These are phyloP conservation scores for Penicillium sp. DNA, from an alignment of 2,329 filamentous ascomycete species.

Conservation along the genomic window DNA sequence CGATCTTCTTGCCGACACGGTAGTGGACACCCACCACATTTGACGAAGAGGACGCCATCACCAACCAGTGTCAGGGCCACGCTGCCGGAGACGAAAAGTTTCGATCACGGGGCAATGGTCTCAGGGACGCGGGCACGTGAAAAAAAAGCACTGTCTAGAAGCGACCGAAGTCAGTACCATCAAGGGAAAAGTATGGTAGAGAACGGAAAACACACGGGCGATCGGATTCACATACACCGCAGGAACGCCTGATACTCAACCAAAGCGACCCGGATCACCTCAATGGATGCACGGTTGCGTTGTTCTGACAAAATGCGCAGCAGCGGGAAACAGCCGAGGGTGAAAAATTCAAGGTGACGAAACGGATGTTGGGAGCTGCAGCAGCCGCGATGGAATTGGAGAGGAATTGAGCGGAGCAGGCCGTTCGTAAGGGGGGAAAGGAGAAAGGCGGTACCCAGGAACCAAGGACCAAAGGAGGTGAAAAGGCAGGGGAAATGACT, in stretches of 20 bases:
- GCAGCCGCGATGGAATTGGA: too few species aligned
- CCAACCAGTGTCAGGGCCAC: constrained; percentile 1
- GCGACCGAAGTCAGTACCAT: constrained; percentile 12
- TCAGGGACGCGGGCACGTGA: constrained; percentile 21
- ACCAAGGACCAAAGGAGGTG: background rate
- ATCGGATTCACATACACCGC: constrained; percentile 7
- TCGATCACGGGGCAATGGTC: constrained; percentile 16
- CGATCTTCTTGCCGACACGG: constrained; percentile 98
- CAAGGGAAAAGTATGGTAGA: too few species aligned
- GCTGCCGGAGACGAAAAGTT: constrained; percentile 5
- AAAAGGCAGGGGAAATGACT: constrained; percentile 9
- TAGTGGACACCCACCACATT: constrained; percentile 99
- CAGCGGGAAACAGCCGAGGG: too few species aligned
- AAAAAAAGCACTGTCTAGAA: constrained; percentile 9
- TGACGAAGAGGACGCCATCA: constrained; percentile 80
- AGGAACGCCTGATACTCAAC: constrained; percentile 1
- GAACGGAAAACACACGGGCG: too few species aligned
- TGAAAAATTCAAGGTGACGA: too few species aligned
- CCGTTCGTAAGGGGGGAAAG: too few species aligned
- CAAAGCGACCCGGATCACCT: constrained; percentile 1
- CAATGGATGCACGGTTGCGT: background rate
- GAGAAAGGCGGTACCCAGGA: too few species aligned
- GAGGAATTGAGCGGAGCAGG: too few species aligned
- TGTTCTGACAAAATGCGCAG: too few species aligned
- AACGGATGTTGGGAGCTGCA: too few species aligned